These are phyloP conservation scores for Termitomyces sp. DNA, from an alignment of 768 basidiomycete species.

Conservation along the genomic window DNA sequence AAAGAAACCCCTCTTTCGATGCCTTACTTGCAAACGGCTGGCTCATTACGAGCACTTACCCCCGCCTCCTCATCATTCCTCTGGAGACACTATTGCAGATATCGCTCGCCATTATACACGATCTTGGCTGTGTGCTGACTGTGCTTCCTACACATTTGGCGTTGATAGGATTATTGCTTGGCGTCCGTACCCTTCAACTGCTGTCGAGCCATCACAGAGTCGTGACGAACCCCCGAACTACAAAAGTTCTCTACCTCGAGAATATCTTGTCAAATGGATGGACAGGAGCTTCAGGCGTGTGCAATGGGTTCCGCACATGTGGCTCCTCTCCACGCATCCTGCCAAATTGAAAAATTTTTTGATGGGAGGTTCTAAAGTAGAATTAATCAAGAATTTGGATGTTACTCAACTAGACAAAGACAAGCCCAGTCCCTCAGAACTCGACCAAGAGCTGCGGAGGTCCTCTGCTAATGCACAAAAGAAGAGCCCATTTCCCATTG, in stretches of 20 bases:
- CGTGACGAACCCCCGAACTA: slow-evolving; percentile 37
- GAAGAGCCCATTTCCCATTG: slow-evolving; percentile 30
- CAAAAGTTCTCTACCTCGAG: slow-evolving; percentile 68
- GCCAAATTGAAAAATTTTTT: slow-evolving; percentile 76
- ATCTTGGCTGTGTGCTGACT: slow-evolving; percentile 73
- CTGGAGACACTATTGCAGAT: slow-evolving; percentile 28
- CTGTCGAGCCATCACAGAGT: slow-evolving; percentile 42
- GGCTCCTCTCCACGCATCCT: slow-evolving; percentile 67
- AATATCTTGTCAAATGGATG: slow-evolving; percentile 91
- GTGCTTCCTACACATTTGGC: slow-evolving; percentile 59
- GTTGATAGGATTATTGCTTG: slow-evolving; percentile 89
- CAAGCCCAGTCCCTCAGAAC: slow-evolving; percentile 28
- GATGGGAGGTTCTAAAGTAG: slow-evolving; percentile 56
- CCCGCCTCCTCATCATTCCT: slow-evolving; percentile 31
- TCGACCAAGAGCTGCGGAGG: slow-evolving; percentile 30
- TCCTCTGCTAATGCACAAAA: slow-evolving; percentile 27
- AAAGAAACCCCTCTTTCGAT: slow-evolving; percentile 60
- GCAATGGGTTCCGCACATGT: slow-evolving; percentile 92
- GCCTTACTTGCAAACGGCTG: slow-evolving; percentile 75
- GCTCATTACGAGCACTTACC: slow-evolving; percentile 78
- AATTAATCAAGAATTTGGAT: slow-evolving; percentile 46
- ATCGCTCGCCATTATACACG: slow-evolving; percentile 55
- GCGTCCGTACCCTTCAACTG: slow-evolving; percentile 73
- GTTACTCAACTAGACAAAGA: slow-evolving; percentile 26
- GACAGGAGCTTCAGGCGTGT: slow-evolving; percentile 71